phyloP scores from a whole-genome alignment of 371 early-diverging fungal genomes.

The Actinomucor elegans region DNA sequence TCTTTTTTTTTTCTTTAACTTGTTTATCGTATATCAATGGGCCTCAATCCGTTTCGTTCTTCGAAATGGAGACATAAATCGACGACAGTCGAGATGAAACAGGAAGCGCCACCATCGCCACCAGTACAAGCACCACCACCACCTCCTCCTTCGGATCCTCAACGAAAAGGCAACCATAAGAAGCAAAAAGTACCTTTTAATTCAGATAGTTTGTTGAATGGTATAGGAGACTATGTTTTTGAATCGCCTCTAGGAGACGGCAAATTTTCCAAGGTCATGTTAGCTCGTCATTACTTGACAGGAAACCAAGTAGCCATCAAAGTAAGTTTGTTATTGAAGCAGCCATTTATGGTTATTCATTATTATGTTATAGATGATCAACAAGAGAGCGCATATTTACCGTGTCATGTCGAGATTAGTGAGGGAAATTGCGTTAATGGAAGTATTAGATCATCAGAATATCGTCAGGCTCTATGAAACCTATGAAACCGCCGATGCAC shows the following conservation, averaged over 20 bases:
- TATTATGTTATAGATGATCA: constrained; percentile 62
- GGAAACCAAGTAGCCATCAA: constrained; percentile 60
- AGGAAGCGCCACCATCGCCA: constrained; percentile 3
- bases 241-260: constrained; percentile 82
- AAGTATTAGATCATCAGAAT: constrained; percentile 80
- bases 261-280: constrained; percentile 86
- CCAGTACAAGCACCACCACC: neutral
- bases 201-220: constrained; percentile 58
- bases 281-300: constrained; percentile 76
- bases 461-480: constrained; percentile 91
- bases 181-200: constrained; percentile 36
- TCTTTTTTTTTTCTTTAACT: neutral
- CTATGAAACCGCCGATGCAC: constrained; percentile 80
- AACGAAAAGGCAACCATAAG: constrained; percentile 5
- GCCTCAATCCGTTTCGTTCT: constrained; percentile 19
- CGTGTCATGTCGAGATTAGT: constrained; percentile 78
- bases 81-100: constrained; percentile 20
- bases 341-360: constrained; percentile 1
- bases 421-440: constrained; percentile 89
- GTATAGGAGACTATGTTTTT: constrained; percentile 80
- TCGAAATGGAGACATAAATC: constrained; percentile 21
- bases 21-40: constrained; percentile 5
- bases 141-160: constrained; percentile 5
- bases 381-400: constrained; percentile 80
- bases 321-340: constrained; percentile 22